These are phyloP conservation scores for Globisporangium cederbergense DNA, from an alignment of 352 stramenopile genomes.

Conservation along the genomic window DNA sequence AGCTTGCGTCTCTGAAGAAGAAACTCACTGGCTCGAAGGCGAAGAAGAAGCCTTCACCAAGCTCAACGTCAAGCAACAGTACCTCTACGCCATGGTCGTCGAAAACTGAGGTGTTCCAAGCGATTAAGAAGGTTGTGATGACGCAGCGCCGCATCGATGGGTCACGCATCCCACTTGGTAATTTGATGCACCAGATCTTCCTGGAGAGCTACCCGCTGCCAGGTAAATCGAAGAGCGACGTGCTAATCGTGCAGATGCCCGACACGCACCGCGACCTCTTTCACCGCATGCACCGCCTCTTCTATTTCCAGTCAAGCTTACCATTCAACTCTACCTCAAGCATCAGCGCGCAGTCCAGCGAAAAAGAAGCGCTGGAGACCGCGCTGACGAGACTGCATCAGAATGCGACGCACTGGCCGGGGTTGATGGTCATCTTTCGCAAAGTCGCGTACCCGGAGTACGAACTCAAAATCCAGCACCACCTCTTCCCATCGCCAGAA, in stretches of 20 bases:
- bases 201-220: constrained; percentile 36
- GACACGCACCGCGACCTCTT: constrained; percentile 44
- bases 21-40: constrained; percentile 53
- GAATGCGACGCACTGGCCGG: constrained; percentile 64
- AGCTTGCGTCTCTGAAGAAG: constrained; percentile 49
- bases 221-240: constrained; percentile 29
- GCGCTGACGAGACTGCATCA: constrained; percentile 30
- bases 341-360: constrained; percentile 7
- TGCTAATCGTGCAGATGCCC: constrained; percentile 51
- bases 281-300: constrained; percentile 65
- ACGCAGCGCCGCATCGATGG: constrained; percentile 71
- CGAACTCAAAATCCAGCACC: constrained; percentile 23
- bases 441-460: constrained; percentile 64
- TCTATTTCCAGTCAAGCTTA: constrained; percentile 59
- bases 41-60: constrained; percentile 11
- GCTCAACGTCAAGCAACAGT: not conserved
- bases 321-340: constrained; percentile 12
- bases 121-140: constrained; percentile 43
- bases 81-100: constrained; percentile 4
- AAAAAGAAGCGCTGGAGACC: constrained; percentile 22
- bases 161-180: constrained; percentile 57
- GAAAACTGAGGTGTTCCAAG: constrained; percentile 41
- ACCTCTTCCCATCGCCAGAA: constrained; percentile 45
- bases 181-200: constrained; percentile 61
- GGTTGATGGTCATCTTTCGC: constrained; percentile 70